Base-by-base conservation (phyloP, 139 green algal genomes). In the Eudorina sp. region DNA sequence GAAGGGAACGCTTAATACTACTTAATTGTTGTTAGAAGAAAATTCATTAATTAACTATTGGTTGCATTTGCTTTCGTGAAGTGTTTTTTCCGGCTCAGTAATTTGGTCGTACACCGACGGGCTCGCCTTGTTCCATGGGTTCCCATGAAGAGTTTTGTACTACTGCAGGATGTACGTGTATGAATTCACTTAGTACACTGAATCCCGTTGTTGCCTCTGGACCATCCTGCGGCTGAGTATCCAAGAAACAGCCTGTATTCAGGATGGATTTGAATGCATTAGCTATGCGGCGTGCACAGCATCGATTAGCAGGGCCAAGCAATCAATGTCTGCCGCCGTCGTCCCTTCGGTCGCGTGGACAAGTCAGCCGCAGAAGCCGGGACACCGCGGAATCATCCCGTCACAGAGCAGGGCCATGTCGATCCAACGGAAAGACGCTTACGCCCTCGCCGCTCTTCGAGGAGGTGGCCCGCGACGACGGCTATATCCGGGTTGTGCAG, bases 381-480 rank as follows among this genome's bases (percentile, higher is more conserved):
- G 62, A 19, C n/a, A n/a, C n/a, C n/a, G n/a, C n/a, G n/a, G n/a
- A n/a, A n/a, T 34, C 62, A 72, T 31, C 48, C 48, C 36, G 34
- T 75, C 66, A 13, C 23, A 58, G 40, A n/a, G 25, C 41, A 27
- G 45, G 36, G 3, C 16, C 19, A 13, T 88, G 66, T 27, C 38
- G 38, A 2, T 80, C 88, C 2, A 88, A 62, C n/a, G 84, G 86
- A 41, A 92, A 90, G 53, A 87, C 81, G 2, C 1, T 87, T 4
- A 87, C 81, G 23, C 81, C 81, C 1, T 87, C 81, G 23, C 81
- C 81, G 0, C n/a, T 87, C 0, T 87, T 43, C 3, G 81, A 87
- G 0, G 81, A 87, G n/a, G 64, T 87, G 9, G 62, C 62, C 16
- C 31, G 36, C 11, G 58, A 76, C 25, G 77, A 84, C 25, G 77